These are phyloP conservation scores for Hydrangea macrophylla DNA, from an alignment of 148 eudicot genomes.

Conservation along the genomic window DNA sequence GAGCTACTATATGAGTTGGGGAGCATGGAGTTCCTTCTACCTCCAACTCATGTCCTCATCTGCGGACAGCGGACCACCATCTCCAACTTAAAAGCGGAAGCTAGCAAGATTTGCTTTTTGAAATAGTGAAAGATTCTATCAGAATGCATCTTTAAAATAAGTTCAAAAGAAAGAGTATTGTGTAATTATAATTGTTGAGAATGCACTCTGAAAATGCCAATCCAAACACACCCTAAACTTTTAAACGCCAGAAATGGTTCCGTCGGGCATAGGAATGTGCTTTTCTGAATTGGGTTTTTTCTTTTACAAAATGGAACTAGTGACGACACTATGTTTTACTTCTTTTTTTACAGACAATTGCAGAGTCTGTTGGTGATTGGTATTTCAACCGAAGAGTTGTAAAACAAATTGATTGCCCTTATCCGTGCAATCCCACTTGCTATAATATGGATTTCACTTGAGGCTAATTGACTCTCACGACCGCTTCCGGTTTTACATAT, in stretches of 20 bases:
- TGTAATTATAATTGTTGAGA: no score
- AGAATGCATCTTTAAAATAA: no score
- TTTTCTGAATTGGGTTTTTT: no score
- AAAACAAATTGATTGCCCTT: conserved; percentile 66
- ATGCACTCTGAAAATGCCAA: no score
- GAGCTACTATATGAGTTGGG: no score
- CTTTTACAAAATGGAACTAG: neutral
- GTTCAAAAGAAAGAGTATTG: no score
- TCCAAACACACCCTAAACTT: neutral
- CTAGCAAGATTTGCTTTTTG: no score
- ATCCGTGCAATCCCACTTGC: conserved; percentile 92
- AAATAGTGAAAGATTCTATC: no score
- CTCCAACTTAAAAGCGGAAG: no score
- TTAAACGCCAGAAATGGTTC: neutral
- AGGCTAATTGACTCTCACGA: conserved; percentile 12
- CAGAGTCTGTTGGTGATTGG: conserved; percentile 89
- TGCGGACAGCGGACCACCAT: no score
- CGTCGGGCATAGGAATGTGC: neutral
- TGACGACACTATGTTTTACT: conserved; percentile 9
- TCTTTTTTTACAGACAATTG: conserved; percentile 54
- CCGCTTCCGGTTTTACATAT: conserved; percentile 2
- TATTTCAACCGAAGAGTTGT: conserved; percentile 54
- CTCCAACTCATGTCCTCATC: no score
- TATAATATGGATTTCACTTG: conserved; percentile 45
- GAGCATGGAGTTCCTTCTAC: no score